Percentiles rank a stretch among this genome's conserved stretches.
Evolutionary conservation across 2,329 filamentous ascomycete genomes (phyloP).

Genomic region (Arachnopeziza araneosa): DNA sequence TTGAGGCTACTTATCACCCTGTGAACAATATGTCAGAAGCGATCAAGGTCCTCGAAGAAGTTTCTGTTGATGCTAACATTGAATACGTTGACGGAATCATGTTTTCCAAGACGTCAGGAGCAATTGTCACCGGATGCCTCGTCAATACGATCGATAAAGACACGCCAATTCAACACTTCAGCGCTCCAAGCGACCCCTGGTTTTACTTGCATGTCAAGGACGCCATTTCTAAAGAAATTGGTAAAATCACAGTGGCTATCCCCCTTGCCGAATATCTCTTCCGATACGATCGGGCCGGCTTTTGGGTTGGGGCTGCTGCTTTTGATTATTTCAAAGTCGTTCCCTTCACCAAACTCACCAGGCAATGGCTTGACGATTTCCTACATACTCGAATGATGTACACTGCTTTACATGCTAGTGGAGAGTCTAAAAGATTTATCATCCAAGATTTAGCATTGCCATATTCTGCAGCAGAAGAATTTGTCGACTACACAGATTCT

Average conservation of each 20-base stretch:
- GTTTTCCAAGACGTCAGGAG: conserved; percentile 40
- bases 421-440: conserved; percentile 49
- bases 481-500: conserved; percentile 46
- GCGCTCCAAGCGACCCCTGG: conserved; percentile 53
- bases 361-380: conserved; percentile 54
- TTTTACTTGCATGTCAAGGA: conserved; percentile 57
- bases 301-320: conserved; percentile 57
- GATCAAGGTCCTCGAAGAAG: conserved; percentile 37
- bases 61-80: conserved; percentile 27
- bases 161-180: conserved; percentile 39
- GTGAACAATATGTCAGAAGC: conserved; percentile 38
- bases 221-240: conserved; percentile 12
- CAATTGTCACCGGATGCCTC: conserved; percentile 49
- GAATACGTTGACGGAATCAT: conserved; percentile 61
- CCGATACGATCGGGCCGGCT: conserved; percentile 58
- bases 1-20: conserved; percentile 50
- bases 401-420: conserved; percentile 54
- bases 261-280: conserved; percentile 51
- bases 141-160: conserved; percentile 32
- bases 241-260: conserved; percentile 34
- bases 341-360: conserved; percentile 54
- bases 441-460: conserved; percentile 60
- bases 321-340: conserved; percentile 52
- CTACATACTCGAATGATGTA: conserved; percentile 59
- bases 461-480: conserved; percentile 42